Base-by-base conservation (phyloP, 2,329 filamentous ascomycete genomes). In the Coniochaeta sp. region DNA sequence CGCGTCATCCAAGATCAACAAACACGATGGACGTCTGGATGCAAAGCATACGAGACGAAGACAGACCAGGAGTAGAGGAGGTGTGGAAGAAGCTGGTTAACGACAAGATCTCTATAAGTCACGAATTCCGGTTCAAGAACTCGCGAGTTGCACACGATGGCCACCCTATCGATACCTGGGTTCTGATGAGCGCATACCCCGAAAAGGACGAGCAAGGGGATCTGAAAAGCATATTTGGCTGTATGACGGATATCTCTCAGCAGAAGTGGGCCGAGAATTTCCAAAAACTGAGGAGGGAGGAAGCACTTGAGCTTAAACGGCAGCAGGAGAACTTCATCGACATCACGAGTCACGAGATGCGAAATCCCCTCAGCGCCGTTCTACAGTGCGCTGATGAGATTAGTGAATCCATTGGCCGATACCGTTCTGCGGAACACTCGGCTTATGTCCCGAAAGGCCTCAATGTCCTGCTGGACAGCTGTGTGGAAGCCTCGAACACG, bases 251-350 rank as follows among this genome's bases (percentile, higher is more conserved):
- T 68, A 96, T 96, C 64, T 91, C 89, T 19, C 84, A 89, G 59
- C 90, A 95, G 70, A 96, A 96, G 71, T 88, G 88, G 79, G 90
- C 91, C 1, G 91, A 96, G 72, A 86, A 88, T 55, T 85, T 91
- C 36, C 90, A 96, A 71, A 90, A 84, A 67, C 82, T 87, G 52
- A 86, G 90, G 61, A 88, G 90, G 68, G 85, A 93, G 67, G 90
- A 95, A 70, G 91, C 90, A 0, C 84, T 93, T 1, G 89, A 93
- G 70, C 80, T 92, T 62, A 95, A 95, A 72, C 80, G 85, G 26
- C 86, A 89, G 63, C 83, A 86, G 65, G 83, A 86, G 66, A 89
- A 89, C 64, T 89, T 89, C 67, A 89, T 90, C 64, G 87, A 90
- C 67, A 89, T 89, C 59, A 89, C 87, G 3, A 87, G 82, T 63